These are phyloP conservation scores for Sanghuangporus weigelae DNA, from an alignment of 1,284 basidiomycete genomes.

Conservation along the genomic window DNA sequence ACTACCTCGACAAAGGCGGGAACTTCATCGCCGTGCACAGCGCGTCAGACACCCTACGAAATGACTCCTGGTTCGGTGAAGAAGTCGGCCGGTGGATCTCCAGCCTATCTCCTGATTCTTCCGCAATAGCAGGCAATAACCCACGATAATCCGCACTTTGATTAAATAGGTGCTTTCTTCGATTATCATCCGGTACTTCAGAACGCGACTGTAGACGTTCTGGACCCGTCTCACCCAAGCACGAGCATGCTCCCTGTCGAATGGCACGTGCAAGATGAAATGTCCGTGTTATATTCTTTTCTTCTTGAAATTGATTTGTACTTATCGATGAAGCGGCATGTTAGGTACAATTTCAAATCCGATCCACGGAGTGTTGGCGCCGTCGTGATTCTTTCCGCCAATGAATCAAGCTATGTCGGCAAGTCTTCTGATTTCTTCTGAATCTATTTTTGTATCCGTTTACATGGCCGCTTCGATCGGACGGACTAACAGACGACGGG, in stretches of 20 bases:
- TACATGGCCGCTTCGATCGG: background rate
- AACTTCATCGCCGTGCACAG: conserved; percentile 69
- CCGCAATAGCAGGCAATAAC: background rate
- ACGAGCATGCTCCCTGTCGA: conserved; percentile 55
- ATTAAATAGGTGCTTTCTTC: conserved; percentile 52
- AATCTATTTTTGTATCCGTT: background rate
- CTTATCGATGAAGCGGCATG: background rate
- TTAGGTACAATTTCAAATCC: conserved; percentile 73
- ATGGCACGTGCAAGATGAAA: conserved; percentile 63
- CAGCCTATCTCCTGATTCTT: background rate
- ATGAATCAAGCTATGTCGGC: conserved; percentile 65
- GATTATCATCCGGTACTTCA: conserved; percentile 71
- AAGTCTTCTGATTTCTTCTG: conserved; percentile 16
- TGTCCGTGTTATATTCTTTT: conserved; percentile 25
- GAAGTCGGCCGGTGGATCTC: conserved; percentile 35
- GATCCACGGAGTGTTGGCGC: conserved; percentile 68
- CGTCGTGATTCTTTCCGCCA: conserved; percentile 58
- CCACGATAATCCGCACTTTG: background rate
- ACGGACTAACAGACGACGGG: conserved; percentile 39
- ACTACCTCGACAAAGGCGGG: conserved; percentile 64
- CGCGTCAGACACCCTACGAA: conserved; percentile 63
- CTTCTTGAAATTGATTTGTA: background rate
- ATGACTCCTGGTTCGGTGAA: conserved; percentile 57
- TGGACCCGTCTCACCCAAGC: conserved; percentile 61
- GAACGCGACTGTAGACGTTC: conserved; percentile 56